These are phyloP conservation scores for Coemansia sp. DNA, from an alignment of 192 early-diverging fungal species.

Conservation along the genomic window DNA sequence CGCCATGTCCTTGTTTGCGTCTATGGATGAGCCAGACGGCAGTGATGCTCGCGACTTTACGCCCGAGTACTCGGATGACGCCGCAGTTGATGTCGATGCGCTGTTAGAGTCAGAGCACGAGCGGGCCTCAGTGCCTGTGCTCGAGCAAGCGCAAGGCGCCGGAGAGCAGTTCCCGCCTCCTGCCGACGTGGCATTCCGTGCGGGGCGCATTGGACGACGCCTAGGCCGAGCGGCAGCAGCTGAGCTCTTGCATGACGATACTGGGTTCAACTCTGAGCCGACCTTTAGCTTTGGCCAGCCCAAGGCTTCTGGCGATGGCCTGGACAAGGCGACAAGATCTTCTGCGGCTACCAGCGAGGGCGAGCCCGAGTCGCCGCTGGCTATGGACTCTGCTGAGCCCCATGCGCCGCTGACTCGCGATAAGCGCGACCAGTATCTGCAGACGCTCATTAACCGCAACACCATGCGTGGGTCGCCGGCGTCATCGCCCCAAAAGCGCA, in stretches of 20 bases:
- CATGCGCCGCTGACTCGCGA: conserved; percentile 47
- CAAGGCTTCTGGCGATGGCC: conserved; percentile 10
- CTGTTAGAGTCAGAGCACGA: not conserved
- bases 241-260: conserved; percentile 32
- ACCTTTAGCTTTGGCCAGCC: conserved; percentile 12
- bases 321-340: conserved; percentile 1
- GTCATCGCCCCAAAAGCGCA: conserved; percentile 27
- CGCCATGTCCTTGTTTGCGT: conserved; percentile 33
- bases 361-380: conserved; percentile 12
- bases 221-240: conserved; percentile 42
- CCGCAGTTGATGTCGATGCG: conserved; percentile 5
- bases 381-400: conserved; percentile 1
- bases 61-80: conserved; percentile 3
- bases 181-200: conserved; percentile 7
- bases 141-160: not conserved
- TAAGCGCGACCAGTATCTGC: conserved; percentile 52
- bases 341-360: conserved; percentile 10
- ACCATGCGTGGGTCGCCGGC: conserved; percentile 26
- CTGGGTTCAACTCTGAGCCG: not conserved
- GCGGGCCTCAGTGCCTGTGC: not conserved
- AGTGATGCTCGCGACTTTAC: not conserved
- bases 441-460: conserved; percentile 51
- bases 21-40: not conserved
- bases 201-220: conserved; percentile 40
- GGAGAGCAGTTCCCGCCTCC: conserved; percentile 17